Evolutionary conservation across 768 basidiomycete species (phyloP).

Genomic region (Pleurotus eryngii): DNA sequence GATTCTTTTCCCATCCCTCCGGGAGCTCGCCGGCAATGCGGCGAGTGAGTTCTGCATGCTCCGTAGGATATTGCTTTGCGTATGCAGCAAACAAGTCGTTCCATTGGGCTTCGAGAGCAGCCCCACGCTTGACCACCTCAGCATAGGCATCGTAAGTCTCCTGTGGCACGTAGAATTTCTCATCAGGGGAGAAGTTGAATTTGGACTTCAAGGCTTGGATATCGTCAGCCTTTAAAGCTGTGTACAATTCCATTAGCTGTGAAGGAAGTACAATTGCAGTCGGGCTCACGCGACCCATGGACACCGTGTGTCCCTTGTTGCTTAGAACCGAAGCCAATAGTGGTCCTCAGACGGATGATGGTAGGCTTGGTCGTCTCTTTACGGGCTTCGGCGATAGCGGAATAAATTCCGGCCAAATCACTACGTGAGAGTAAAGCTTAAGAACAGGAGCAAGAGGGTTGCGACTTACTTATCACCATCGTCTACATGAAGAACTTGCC

Average conservation of each 20-base stretch:
- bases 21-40: conserved; percentile 84
- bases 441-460: neutral
- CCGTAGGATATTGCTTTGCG: conserved; percentile 72
- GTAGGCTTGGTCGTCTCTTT: conserved; percentile 80
- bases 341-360: conserved; percentile 81
- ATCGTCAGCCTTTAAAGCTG: conserved; percentile 92
- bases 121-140: conserved; percentile 68
- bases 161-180: conserved; percentile 75
- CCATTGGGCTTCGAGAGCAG: conserved; percentile 74
- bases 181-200: conserved; percentile 76
- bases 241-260: conserved; percentile 5
- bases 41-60: conserved; percentile 83
- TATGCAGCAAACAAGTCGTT: conserved; percentile 64
- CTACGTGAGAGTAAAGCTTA: conserved; percentile 30
- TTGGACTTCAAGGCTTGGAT: conserved; percentile 79
- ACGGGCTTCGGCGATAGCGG: conserved; percentile 76
- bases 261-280: neutral
- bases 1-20: conserved; percentile 77
- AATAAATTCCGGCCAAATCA: conserved; percentile 73
- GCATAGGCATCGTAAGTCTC: conserved; percentile 69
- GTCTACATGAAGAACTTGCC: conserved; percentile 86
- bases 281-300: conserved; percentile 84
- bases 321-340: conserved; percentile 92
- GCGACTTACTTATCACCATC: conserved; percentile 66
- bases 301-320: conserved; percentile 92